Percentiles rank a stretch among this genome's conserved stretches.
Evolutionary conservation across 1,284 basidiomycete species (phyloP).

Genomic region (Malassezia psittaci): DNA sequence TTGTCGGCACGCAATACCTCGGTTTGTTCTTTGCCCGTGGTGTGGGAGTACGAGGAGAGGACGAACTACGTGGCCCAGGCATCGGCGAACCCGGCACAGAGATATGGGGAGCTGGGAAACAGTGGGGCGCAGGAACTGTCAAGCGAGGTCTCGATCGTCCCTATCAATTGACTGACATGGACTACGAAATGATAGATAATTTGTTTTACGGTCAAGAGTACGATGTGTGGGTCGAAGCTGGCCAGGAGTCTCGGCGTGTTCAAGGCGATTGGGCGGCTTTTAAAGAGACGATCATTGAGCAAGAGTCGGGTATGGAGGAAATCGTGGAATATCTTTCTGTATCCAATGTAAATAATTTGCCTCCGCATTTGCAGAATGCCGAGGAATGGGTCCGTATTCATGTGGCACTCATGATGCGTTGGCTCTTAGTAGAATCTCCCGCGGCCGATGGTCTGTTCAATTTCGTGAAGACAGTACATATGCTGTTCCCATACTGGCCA

Average conservation of each 20-base stretch:
- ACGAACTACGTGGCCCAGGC: conserved; percentile 40
- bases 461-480: conserved; percentile 38
- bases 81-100: conserved; percentile 37
- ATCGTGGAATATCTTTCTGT: conserved; percentile 33
- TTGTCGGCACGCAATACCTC: conserved; percentile 35
- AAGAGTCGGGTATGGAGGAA: conserved; percentile 40
- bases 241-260: conserved; percentile 31
- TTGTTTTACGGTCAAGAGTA: conserved; percentile 31
- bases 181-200: conserved; percentile 29
- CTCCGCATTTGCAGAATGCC: conserved; percentile 33
- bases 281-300: conserved; percentile 44
- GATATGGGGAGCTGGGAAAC: conserved; percentile 43
- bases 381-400: conserved; percentile 41
- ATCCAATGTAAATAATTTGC: conserved; percentile 37
- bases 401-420: conserved; percentile 37
- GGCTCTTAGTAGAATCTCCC: conserved; percentile 38
- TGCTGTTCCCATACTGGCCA: conserved; percentile 45
- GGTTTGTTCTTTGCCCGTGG: conserved; percentile 41
- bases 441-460: conserved; percentile 37
- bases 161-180: conserved; percentile 23
- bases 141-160: conserved; percentile 45
- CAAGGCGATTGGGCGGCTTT: conserved; percentile 31
- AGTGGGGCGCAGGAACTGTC: conserved; percentile 46
- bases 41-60: conserved; percentile 38
- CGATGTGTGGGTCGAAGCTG: conserved; percentile 29